Evolutionary conservation across 331 rosid genomes (phyloP).

Genomic region (Telfairia occidentalis): DNA sequence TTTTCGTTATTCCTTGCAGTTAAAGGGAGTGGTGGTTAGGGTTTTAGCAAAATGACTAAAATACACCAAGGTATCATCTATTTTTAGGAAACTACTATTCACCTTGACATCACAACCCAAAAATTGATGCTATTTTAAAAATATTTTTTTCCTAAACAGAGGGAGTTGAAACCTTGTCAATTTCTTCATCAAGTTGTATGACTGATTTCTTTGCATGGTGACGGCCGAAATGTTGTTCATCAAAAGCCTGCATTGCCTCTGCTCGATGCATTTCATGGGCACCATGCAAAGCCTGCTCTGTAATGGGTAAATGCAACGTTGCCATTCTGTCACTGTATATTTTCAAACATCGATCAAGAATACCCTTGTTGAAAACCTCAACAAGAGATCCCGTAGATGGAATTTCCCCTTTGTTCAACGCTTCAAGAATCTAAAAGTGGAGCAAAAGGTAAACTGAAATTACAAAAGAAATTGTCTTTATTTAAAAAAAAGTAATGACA

Average conservation of each 20-base stretch:
- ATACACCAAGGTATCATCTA: neutral
- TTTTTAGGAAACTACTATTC: neutral
- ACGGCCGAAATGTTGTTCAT: slow-evolving; percentile 80
- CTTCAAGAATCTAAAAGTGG: slow-evolving; percentile 68
- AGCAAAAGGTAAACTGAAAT: neutral
- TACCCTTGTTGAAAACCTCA: slow-evolving; percentile 85
- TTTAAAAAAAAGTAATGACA: neutral
- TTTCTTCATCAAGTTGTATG: slow-evolving; percentile 64
- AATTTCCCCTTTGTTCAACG: slow-evolving; percentile 96
- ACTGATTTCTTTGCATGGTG: slow-evolving; percentile 88
- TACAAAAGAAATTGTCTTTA: neutral
- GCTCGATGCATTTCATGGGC: slow-evolving; percentile 46
- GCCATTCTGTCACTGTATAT: slow-evolving; percentile 50
- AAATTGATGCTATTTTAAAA: neutral
- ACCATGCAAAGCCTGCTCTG: slow-evolving; percentile 44
- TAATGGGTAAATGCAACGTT: slow-evolving; percentile 45
- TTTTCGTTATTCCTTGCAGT: neutral
- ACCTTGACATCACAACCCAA: neutral
- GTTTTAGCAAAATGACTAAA: neutral
- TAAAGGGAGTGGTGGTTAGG: too few species aligned
- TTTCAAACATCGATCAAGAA: slow-evolving; percentile 84
- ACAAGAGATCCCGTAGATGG: slow-evolving; percentile 98
- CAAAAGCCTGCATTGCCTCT: slow-evolving; percentile 52
- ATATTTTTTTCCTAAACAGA: neutral
- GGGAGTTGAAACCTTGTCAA: slow-evolving; percentile 44